A percentile compares a stretch with the other conserved stretches of the same genome.
Evolutionary conservation across 2,329 filamentous ascomycete genomes (phyloP).

Genomic region (Aureobasidium namibiae): DNA sequence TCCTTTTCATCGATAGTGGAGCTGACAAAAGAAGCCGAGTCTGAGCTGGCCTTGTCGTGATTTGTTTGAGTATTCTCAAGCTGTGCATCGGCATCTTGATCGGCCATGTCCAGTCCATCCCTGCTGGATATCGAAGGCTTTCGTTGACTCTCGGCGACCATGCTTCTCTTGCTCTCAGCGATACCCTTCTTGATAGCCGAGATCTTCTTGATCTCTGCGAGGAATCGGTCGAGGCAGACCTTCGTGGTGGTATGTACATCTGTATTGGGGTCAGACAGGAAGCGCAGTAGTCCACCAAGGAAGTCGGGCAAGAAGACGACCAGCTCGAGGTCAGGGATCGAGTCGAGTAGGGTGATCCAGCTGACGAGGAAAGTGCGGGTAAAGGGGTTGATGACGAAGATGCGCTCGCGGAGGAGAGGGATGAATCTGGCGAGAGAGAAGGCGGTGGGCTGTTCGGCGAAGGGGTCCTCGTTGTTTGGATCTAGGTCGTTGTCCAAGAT

Average conservation of each 20-base stretch:
- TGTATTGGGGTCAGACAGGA: constrained; percentile 80
- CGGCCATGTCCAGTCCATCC: constrained; percentile 43
- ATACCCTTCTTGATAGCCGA: constrained; percentile 87
- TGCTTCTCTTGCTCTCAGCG: constrained; percentile 67
- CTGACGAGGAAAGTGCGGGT: constrained; percentile 91
- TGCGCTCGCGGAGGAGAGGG: constrained; percentile 85
- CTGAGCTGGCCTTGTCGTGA: constrained; percentile 32
- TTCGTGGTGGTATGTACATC: constrained; percentile 96
- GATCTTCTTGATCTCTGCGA: constrained; percentile 91
- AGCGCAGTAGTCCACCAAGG: constrained; percentile 78
- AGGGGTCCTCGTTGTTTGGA: constrained; percentile 34
- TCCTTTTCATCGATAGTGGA: constrained; percentile 36
- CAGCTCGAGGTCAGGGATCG: constrained; percentile 91
- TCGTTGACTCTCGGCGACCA: constrained; percentile 54
- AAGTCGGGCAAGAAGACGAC: constrained; percentile 91
- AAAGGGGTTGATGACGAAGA: constrained; percentile 89
- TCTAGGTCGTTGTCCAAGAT: constrained; percentile 59
- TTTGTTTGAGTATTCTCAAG: constrained; percentile 40
- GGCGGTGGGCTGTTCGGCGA: constrained; percentile 49
- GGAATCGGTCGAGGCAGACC: constrained; percentile 76
- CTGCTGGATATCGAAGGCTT: constrained; percentile 59
- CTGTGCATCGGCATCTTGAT: constrained; percentile 38
- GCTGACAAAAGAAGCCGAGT: constrained; percentile 42
- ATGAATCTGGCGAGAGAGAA: constrained; percentile 91
- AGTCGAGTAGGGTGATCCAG: constrained; percentile 91